Conservation (phyloP, 2,329 filamentous ascomycete genomes). For the Beauveria caledonica region DNA sequence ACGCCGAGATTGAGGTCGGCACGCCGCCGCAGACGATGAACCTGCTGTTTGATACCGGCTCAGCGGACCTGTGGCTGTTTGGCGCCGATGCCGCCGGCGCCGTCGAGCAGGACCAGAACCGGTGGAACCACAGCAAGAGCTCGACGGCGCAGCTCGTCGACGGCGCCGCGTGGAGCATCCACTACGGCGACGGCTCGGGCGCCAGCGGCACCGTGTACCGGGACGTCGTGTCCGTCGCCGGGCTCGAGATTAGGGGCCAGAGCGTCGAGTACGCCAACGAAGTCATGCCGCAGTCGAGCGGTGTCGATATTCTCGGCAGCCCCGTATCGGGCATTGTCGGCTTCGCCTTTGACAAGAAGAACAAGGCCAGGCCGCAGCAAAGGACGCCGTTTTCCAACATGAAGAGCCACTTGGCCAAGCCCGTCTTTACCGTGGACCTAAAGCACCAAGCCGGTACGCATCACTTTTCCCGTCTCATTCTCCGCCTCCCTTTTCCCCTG, state of each 20-base stretch:
- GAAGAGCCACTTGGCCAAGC: slow-evolving; percentile 12
- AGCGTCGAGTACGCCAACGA: slow-evolving; percentile 35
- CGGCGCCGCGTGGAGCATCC: slow-evolving; percentile 32
- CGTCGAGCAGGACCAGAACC: slow-evolving; percentile 25
- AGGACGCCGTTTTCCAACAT: slow-evolving; percentile 35
- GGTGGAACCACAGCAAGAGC: slow-evolving; percentile 31
- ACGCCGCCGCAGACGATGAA: slow-evolving; percentile 28
- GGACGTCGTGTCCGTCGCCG: slow-evolving; percentile 35
- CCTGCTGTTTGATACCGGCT: slow-evolving; percentile 35
- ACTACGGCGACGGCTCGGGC: slow-evolving; percentile 35
- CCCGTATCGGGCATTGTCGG: slow-evolving; percentile 5
- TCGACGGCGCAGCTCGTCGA: slow-evolving; percentile 28
- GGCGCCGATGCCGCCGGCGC: slow-evolving; percentile 20
- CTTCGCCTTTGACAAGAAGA: slow-evolving; percentile 34
- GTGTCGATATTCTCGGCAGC: slow-evolving; percentile 37
- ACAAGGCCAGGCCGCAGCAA: slow-evolving; percentile 34
- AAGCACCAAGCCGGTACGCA: slow-evolving; percentile 34
- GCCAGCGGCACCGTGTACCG: slow-evolving; percentile 35
- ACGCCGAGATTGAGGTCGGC: slow-evolving; percentile 18
- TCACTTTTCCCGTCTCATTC: too few relatives aligned
- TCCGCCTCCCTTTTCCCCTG: neutral
- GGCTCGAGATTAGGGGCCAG: slow-evolving; percentile 30
- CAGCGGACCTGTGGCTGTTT: slow-evolving; percentile 33
- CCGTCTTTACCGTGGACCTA: slow-evolving; percentile 62
- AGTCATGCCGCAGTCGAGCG: slow-evolving; percentile 31